Conservation (phyloP, 768 basidiomycete species). For the Amanita pseudoporphyria region DNA sequence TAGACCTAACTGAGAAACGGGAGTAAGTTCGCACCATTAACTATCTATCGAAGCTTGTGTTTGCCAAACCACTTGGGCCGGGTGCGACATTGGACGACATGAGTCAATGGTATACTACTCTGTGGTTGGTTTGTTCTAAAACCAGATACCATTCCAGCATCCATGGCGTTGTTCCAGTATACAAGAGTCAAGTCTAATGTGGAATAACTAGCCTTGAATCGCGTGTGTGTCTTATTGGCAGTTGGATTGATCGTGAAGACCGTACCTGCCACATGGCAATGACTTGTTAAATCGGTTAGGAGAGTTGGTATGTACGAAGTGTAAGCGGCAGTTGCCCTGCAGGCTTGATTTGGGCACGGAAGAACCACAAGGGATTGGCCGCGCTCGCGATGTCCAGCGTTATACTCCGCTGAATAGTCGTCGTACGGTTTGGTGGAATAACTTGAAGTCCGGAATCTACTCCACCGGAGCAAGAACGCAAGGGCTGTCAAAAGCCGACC, state of each 20-base stretch:
- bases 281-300: slow-evolving; percentile 10
- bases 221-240: slow-evolving; percentile 21
- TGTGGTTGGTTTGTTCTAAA: neutral
- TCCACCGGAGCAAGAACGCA: slow-evolving; percentile 29
- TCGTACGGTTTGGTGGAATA: slow-evolving; percentile 22
- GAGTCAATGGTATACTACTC: neutral
- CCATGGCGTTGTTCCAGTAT: neutral
- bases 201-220: slow-evolving; percentile 18
- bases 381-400: slow-evolving; percentile 30
- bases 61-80: neutral
- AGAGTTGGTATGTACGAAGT: neutral
- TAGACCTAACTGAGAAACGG: too few relatives aligned
- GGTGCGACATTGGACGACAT: neutral
- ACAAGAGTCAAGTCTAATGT: neutral
- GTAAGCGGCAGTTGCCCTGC: slow-evolving; percentile 15
- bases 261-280: slow-evolving; percentile 29
- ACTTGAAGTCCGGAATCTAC: slow-evolving; percentile 44
- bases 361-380: slow-evolving; percentile 51
- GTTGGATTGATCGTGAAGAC: slow-evolving; percentile 32
- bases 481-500: slow-evolving; percentile 35
- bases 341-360: slow-evolving; percentile 38
- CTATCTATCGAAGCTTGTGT: neutral
- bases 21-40: too few relatives aligned
- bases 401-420: slow-evolving; percentile 29
- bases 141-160: neutral